phyloP scores from a whole-genome alignment of 257 asterid genomes.

The Solanum pennellii region DNA sequence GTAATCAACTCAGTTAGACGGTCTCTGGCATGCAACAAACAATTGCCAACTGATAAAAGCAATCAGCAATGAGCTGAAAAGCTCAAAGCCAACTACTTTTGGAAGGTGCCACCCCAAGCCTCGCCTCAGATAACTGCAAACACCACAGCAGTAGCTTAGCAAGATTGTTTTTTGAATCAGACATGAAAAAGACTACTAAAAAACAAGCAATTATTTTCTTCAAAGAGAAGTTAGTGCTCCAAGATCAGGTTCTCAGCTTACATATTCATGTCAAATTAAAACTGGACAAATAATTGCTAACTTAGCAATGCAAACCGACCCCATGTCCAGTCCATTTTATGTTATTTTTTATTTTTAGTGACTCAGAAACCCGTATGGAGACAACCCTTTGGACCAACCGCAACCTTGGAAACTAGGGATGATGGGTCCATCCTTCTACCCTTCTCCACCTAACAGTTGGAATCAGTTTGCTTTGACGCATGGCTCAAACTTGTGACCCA shows the following conservation, averaged over 20 bases:
- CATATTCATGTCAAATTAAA: not conserved
- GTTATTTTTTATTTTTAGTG: not conserved
- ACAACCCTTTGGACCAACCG: not conserved
- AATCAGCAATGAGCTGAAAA: slow-evolving; percentile 68
- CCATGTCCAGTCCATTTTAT: not conserved
- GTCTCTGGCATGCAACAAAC: slow-evolving; percentile 79
- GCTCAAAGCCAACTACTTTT: slow-evolving; percentile 78
- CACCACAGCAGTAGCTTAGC: not conserved
- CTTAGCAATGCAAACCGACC: not conserved
- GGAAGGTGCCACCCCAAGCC: slow-evolving; percentile 89
- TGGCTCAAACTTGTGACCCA: not conserved
- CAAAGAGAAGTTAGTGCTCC: not conserved
- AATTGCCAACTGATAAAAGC: slow-evolving; percentile 97
- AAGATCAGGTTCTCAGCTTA: not conserved
- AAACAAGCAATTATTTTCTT: not conserved
- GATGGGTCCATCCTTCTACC: not conserved
- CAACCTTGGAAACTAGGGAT: not conserved
- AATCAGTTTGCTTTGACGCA: not conserved
- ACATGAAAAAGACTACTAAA: not conserved
- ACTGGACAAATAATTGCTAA: not conserved
- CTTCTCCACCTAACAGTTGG: not conserved
- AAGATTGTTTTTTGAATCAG: not conserved
- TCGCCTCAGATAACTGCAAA: slow-evolving; percentile 68
- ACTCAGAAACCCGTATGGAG: not conserved
- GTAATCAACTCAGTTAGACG: slow-evolving; percentile 33